phyloP scores from a whole-genome alignment of 257 asterid species.

The Petrea volubilis region DNA sequence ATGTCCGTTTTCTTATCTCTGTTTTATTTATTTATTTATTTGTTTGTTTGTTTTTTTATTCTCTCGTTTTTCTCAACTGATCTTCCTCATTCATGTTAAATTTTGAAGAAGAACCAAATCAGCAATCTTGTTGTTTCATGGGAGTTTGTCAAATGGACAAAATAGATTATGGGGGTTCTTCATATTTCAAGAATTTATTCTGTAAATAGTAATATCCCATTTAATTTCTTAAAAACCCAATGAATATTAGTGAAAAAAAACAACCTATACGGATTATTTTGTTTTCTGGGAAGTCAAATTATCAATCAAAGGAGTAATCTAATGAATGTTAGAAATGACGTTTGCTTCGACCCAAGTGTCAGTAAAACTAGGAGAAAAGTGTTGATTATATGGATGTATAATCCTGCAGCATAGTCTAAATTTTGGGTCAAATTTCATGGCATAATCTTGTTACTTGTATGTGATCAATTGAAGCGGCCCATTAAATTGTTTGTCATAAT shows the following conservation, averaged over 20 bases:
- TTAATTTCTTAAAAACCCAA: too few species aligned
- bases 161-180: background rate
- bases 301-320: too few species aligned
- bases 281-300: too few species aligned
- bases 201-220: too few species aligned
- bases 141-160: background rate
- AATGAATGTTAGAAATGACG: too few species aligned
- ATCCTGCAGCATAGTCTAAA: background rate
- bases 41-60: background rate
- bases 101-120: background rate
- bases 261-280: too few species aligned
- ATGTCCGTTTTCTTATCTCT: slow-evolving; percentile 36
- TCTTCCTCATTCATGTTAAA: background rate
- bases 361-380: too few species aligned
- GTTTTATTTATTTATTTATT: background rate
- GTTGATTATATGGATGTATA: too few species aligned
- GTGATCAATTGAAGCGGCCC: background rate
- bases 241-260: background rate
- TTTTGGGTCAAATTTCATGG: too few species aligned
- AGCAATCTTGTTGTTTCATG: background rate
- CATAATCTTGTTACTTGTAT: too few species aligned
- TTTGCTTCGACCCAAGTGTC: too few species aligned
- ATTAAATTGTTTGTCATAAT: too few species aligned
- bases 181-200: background rate
- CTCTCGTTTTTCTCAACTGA: background rate